These are phyloP conservation scores for Trametes sanguinea DNA, from an alignment of 768 basidiomycete genomes.

Conservation along the genomic window DNA sequence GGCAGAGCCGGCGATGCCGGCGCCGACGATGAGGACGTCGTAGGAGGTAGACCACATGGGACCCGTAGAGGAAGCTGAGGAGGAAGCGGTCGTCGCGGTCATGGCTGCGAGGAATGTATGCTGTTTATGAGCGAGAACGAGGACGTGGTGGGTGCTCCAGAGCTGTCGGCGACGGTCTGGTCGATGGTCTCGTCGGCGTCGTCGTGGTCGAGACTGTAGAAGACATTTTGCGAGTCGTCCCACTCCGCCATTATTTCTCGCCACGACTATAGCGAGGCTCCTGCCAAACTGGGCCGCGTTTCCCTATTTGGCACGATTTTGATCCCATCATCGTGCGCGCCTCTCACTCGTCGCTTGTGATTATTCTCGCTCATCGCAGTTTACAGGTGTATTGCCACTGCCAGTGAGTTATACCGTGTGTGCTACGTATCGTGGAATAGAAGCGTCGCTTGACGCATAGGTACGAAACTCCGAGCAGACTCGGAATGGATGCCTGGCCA, in stretches of 20 bases:
- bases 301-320: too few species aligned
- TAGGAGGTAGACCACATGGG: slow-evolving; percentile 42
- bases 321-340: too few species aligned
- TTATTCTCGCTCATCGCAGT: too few species aligned
- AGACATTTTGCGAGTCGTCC: slow-evolving; percentile 15
- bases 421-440: too few species aligned
- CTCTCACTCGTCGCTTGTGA: too few species aligned
- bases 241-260: slow-evolving; percentile 1
- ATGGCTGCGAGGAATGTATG: not conserved
- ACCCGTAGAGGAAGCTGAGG: not conserved
- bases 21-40: slow-evolving; percentile 89
- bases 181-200: slow-evolving; percentile 13
- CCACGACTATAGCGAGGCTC: too few species aligned
- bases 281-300: too few species aligned
- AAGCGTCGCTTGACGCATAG: too few species aligned
- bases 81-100: not conserved
- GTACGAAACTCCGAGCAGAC: too few species aligned
- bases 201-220: slow-evolving; percentile 21
- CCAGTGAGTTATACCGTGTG: too few species aligned
- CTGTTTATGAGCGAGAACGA: slow-evolving; percentile 16
- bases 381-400: too few species aligned
- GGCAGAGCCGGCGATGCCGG: slow-evolving; percentile 85
- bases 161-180: slow-evolving; percentile 15
- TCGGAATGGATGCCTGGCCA: too few species aligned
- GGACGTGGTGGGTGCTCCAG: slow-evolving; percentile 15